Evolutionary conservation across 140 eudicot genomes (phyloP).

Genomic region (Oenanthe javanica): DNA sequence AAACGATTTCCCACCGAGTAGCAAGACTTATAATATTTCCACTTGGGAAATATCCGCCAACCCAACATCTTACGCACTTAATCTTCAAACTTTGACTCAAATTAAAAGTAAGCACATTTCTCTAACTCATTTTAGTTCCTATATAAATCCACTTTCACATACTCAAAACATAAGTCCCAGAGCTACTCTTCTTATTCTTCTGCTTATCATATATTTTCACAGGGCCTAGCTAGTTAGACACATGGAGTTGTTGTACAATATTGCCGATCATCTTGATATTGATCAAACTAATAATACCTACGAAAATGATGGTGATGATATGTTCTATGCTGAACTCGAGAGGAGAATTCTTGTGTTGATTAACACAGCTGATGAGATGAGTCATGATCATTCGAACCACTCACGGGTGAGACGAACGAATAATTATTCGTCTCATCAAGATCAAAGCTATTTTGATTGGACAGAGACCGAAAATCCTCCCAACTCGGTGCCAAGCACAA

Average conservation of each 20-base stretch:
- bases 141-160: not conserved
- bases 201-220: not conserved
- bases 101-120: not conserved
- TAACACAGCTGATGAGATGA: slow-evolving; percentile 18
- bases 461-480: slow-evolving; percentile 13
- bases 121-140: not conserved
- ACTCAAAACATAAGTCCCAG: not conserved
- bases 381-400: slow-evolving; percentile 10
- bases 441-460: slow-evolving; percentile 37
- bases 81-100: not conserved
- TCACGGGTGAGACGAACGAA: not conserved
- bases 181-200: not conserved
- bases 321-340: slow-evolving; percentile 8
- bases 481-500: slow-evolving; percentile 31
- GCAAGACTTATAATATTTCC: not conserved
- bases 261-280: not conserved
- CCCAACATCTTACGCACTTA: not conserved
- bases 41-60: not conserved
- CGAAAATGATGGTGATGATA: not conserved
- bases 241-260: not conserved
- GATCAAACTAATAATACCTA: not conserved
- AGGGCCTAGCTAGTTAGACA: not conserved
- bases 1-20: not conserved
- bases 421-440: not conserved
- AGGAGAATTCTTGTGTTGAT: slow-evolving; percentile 9